A percentile compares a stretch with the other conserved stretches of the same genome.
These are phyloP conservation scores for Tetrapyrgos nigripes DNA, from an alignment of 1,284 basidiomycete species.

Conservation along the genomic window DNA sequence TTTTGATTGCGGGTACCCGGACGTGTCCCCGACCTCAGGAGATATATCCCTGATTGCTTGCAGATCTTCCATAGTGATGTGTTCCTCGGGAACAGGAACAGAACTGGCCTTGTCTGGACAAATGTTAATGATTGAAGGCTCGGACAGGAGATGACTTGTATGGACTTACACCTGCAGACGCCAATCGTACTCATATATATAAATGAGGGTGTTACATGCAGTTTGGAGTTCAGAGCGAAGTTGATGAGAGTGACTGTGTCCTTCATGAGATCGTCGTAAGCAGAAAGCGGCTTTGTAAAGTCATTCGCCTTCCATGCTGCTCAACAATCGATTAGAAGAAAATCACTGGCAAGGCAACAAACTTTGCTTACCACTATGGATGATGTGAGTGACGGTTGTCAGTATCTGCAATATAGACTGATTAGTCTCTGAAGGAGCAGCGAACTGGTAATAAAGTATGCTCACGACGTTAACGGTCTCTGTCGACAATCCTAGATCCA, in stretches of 20 bases:
- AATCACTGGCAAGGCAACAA: not conserved
- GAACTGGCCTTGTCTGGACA: no score
- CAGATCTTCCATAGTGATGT: not conserved
- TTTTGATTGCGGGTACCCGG: slow-evolving; percentile 50
- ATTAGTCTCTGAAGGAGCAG: not conserved
- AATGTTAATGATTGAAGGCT: no score
- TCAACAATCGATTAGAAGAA: not conserved
- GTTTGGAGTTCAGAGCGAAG: not conserved
- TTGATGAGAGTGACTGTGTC: not conserved
- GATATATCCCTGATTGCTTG: slow-evolving; percentile 15
- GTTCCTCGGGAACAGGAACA: no score
- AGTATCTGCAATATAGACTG: not conserved
- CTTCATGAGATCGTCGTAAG: not conserved
- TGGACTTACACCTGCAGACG: no score
- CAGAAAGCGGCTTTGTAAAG: not conserved
- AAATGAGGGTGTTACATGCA: not conserved
- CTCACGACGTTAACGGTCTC: no score
- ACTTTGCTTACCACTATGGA: not conserved
- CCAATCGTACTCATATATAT: not conserved
- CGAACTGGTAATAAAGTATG: no score
- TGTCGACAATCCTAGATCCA: no score
- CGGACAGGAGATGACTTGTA: no score
- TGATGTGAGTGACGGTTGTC: not conserved
- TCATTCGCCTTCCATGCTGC: not conserved
- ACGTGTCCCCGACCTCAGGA: slow-evolving; percentile 34